Conservation (phyloP, 1,139 yeast genomes). For the Sugiyamaella paludigena region DNA sequence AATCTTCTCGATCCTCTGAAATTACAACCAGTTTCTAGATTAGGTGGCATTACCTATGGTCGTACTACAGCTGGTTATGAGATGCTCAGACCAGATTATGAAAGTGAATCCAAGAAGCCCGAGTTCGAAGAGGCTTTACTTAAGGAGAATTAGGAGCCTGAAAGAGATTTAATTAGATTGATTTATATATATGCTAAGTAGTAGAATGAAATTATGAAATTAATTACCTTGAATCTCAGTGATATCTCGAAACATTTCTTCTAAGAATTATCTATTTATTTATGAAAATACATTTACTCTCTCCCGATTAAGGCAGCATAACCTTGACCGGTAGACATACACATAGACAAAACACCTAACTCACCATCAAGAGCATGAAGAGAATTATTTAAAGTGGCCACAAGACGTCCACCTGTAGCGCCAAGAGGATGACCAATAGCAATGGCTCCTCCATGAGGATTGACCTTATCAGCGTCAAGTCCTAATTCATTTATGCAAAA, state of each 20-base stretch:
- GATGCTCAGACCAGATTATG: slow-evolving; percentile 42
- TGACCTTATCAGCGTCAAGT: slow-evolving; percentile 38
- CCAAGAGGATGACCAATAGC: slow-evolving; percentile 48
- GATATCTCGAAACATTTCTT: no score
- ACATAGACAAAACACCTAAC: slow-evolving; percentile 45
- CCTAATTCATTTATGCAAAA: slow-evolving; percentile 40
- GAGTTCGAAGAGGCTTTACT: slow-evolving; percentile 10
- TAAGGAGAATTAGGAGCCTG: slow-evolving; percentile 1
- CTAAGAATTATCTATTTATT: no score
- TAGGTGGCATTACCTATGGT: slow-evolving; percentile 55
- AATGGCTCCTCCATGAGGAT: slow-evolving; percentile 47
- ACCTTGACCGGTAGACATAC: slow-evolving; percentile 48
- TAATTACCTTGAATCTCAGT: no score
- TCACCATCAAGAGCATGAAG: slow-evolving; percentile 36
- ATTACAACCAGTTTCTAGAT: slow-evolving; percentile 52
- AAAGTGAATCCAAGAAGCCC: slow-evolving; percentile 11
- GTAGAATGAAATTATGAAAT: no score
- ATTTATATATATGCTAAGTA: background rate
- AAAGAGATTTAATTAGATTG: background rate
- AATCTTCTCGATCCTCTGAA: slow-evolving; percentile 47
- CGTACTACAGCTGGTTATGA: slow-evolving; percentile 47
- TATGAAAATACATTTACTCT: slow-evolving; percentile 25
- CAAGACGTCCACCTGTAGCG: slow-evolving; percentile 43
- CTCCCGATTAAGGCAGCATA: slow-evolving; percentile 43
- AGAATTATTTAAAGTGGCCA: slow-evolving; percentile 41